These are phyloP conservation scores for Mycotypha africana DNA, from an alignment of 371 early-diverging fungal genomes.

Conservation along the genomic window DNA sequence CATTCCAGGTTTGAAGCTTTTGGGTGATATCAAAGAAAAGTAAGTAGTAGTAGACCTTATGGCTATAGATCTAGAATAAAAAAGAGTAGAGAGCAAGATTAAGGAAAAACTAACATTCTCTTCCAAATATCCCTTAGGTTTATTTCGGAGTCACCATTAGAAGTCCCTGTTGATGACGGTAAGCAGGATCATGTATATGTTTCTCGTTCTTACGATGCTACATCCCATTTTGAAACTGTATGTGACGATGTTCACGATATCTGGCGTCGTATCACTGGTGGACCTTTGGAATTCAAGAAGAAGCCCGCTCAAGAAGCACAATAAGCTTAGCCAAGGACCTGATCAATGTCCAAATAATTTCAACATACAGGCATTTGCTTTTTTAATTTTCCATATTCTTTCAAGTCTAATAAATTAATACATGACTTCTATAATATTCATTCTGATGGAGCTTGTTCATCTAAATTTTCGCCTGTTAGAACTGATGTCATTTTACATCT, in stretches of 20 bases:
- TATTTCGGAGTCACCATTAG: conserved; percentile 75
- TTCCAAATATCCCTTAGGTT: conserved; percentile 55
- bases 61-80: no score
- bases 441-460: no score
- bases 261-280: conserved; percentile 92
- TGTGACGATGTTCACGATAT: conserved; percentile 94
- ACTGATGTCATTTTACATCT: no score
- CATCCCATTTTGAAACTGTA: conserved; percentile 98
- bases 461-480: no score
- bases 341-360: no score
- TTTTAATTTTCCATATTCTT: no score
- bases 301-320: conserved; percentile 44
- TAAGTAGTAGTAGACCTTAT: no score
- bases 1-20: conserved; percentile 77
- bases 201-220: conserved; percentile 95
- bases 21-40: conserved; percentile 90
- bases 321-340: no score
- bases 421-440: no score
- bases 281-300: conserved; percentile 75
- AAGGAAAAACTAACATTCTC: no score
- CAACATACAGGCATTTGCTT: background rate
- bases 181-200: conserved; percentile 81
- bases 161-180: conserved; percentile 86
- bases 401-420: no score
- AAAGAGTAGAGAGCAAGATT: no score